Evolutionary conservation across 768 basidiomycete genomes (phyloP).

Genomic region (Lactarius akahatsu): DNA sequence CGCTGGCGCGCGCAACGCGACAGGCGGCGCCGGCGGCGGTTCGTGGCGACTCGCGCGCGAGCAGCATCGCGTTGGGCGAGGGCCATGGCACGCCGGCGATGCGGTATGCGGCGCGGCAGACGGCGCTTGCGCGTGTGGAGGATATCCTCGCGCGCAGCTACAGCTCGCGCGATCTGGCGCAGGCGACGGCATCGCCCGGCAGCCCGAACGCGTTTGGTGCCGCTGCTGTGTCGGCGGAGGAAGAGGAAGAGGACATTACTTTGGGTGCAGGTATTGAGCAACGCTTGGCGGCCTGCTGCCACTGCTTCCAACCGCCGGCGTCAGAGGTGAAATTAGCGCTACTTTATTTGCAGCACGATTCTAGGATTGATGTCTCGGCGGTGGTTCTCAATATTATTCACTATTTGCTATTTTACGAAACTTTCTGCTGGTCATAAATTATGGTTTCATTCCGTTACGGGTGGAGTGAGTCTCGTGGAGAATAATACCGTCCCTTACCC

Average conservation of each 20-base stretch:
- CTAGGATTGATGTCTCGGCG: no score
- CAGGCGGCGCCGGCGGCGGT: not conserved
- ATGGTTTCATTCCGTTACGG: no score
- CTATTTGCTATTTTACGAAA: no score
- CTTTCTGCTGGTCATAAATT: no score
- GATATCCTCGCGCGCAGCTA: constrained; percentile 35
- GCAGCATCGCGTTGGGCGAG: constrained; percentile 14
- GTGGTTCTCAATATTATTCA: no score
- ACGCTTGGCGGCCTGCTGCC: constrained; percentile 14
- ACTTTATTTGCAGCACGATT: not conserved
- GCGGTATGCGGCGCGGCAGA: constrained; percentile 32
- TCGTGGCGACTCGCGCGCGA: constrained; percentile 19
- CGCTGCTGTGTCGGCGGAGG: not conserved
- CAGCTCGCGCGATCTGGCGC: constrained; percentile 29
- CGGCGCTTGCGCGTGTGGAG: constrained; percentile 35
- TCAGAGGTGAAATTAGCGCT: not conserved
- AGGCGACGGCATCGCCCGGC: not conserved
- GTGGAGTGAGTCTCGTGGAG: no score
- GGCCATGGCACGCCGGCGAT: constrained; percentile 32
- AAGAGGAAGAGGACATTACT: constrained; percentile 14
- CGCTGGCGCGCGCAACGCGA: not conserved
- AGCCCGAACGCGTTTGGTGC: constrained; percentile 33
- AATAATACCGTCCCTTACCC: no score
- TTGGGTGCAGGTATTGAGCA: constrained; percentile 29
- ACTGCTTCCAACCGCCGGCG: not conserved